Base-by-base conservation (phyloP, 768 basidiomycete genomes). In the Aureoboletus auriporus region DNA sequence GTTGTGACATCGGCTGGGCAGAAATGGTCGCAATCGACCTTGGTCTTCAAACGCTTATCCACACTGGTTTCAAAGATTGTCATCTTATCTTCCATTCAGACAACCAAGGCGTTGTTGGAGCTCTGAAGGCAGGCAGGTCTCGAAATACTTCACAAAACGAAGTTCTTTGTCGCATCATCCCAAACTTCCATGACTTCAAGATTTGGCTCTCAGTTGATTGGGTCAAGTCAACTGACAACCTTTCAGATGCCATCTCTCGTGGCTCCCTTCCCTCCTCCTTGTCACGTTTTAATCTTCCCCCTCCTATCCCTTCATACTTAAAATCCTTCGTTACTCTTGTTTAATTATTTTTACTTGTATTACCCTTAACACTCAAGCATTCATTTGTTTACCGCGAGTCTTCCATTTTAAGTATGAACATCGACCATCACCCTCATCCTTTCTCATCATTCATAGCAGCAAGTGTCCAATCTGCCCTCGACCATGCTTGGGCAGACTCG, bases 171-270 rank as follows among this genome's bases (percentile, higher is more conserved):
- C 43, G 40, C 8, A 53, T 58, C 1, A 5, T 47, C 0, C 7
- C 44, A 0, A 40, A 13, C 5, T 44, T 57, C 8, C 16, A 23
- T 0, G 33, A 58, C 10, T 31, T 42, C n/a, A 27, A 33, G 2
- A 50, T 50, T 7, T 44, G 39, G 42, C 29, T 53, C 1, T 50
- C 39, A 0, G 16, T 50, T 0, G 11, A 23, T 0, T 57, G 56
- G 55, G 48, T 57, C 0, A 37, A 14, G 2, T 57, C 51, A 3
- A 42, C 8, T 1, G 9, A 52, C 0, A 77, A 78, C 51, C 68
- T 69, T 6, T 70, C 71, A 0, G 71, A 75, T 44, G 31, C 10
- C 0, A 70, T 73, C 1, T 77, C 72, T 0, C n/a, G 67, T 6
- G 71, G 75, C 0, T 39, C 51, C 10, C 71, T 67, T 42, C 55